These are phyloP conservation scores for Pulveroboletus sp. DNA, from an alignment of 1,284 basidiomycete genomes.

Conservation along the genomic window DNA sequence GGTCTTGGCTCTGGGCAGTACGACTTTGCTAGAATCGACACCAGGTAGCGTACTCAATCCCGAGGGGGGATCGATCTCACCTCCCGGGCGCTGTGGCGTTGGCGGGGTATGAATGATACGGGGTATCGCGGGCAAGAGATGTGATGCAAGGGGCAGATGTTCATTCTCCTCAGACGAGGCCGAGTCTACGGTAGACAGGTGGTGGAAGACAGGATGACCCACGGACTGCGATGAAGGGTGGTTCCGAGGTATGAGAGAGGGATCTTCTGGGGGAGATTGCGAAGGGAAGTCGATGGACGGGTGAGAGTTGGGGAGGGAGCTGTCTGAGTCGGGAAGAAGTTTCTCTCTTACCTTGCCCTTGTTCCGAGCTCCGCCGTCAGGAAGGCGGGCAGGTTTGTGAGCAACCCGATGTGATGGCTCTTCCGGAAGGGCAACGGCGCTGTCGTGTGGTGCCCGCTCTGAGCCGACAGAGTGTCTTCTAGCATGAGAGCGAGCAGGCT, in stretches of 20 bases:
- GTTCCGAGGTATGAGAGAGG: slow-evolving; percentile 14
- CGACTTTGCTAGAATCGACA: slow-evolving; percentile 10
- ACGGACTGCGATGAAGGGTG: slow-evolving; percentile 10
- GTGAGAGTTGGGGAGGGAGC: slow-evolving; percentile 1
- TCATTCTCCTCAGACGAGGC: slow-evolving; percentile 24
- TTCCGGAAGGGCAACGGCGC: slow-evolving; percentile 33
- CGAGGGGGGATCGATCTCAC: slow-evolving; percentile 7
- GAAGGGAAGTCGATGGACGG: slow-evolving; percentile 18
- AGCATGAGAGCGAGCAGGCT: slow-evolving; percentile 21
- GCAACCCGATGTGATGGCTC: slow-evolving; percentile 15
- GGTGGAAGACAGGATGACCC: slow-evolving; percentile 2
- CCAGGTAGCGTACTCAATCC: slow-evolving; percentile 6
- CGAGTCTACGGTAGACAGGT: slow-evolving; percentile 27
- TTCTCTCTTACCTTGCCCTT: slow-evolving; percentile 31
- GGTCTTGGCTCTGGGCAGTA: slow-evolving; percentile 14
- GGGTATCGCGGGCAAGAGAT: slow-evolving; percentile 23
- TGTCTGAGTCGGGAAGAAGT: not conserved
- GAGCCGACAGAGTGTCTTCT: slow-evolving; percentile 30
- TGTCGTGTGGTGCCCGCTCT: slow-evolving; percentile 31
- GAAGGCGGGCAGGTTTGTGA: slow-evolving; percentile 13
- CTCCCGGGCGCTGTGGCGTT: slow-evolving; percentile 36
- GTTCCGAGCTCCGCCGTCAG: slow-evolving; percentile 14
- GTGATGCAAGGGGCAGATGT: slow-evolving; percentile 9
- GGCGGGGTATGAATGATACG: slow-evolving; percentile 43
- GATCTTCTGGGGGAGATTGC: slow-evolving; percentile 20